A percentile compares a stretch with the other conserved stretches of the same genome.
phyloP scores from a whole-genome alignment of 2,329 filamentous ascomycete species.

The Sporothrix variecibatus region DNA sequence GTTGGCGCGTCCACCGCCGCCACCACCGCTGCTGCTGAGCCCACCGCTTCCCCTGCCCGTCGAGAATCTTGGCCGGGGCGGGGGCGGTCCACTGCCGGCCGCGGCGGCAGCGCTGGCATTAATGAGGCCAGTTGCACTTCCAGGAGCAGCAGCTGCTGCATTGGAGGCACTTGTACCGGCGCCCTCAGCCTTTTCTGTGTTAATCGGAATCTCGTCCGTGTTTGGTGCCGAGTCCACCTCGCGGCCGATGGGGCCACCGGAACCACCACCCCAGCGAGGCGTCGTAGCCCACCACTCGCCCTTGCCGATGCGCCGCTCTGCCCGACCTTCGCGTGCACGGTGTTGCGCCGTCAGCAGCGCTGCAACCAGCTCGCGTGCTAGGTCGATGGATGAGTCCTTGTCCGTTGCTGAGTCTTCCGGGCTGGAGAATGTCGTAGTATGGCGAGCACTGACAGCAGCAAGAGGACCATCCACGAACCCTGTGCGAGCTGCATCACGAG shows the following conservation, averaged over 20 bases:
- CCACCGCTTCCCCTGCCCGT: neutral
- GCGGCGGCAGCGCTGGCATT: neutral
- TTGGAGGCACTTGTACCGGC: conserved; percentile 30
- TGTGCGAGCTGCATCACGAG: conserved; percentile 60
- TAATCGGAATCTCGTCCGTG: conserved; percentile 45
- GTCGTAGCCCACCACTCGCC: conserved; percentile 63
- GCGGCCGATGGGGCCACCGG: conserved; percentile 63
- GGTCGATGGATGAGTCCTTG: conserved; percentile 60
- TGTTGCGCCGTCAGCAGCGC: conserved; percentile 65
- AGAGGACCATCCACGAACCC: conserved; percentile 64
- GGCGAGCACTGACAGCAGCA: conserved; percentile 60
- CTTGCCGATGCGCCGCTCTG: conserved; percentile 59
- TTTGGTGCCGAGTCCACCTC: conserved; percentile 50
- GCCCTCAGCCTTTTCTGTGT: conserved; percentile 47
- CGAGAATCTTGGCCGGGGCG: neutral
- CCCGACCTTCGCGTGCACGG: conserved; percentile 58
- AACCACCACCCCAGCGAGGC: conserved; percentile 63
- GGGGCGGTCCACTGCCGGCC: neutral
- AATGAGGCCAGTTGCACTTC: neutral
- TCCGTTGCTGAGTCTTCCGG: conserved; percentile 31
- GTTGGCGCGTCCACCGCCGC: neutral
- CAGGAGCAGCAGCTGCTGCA: neutral
- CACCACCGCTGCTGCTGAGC: neutral
- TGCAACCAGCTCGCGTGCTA: conserved; percentile 62
- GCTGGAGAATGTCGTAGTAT: conserved; percentile 52